Evolutionary conservation across 1,284 basidiomycete species (phyloP).

Genomic region (Cutaneotrichosporon dermatis): DNA sequence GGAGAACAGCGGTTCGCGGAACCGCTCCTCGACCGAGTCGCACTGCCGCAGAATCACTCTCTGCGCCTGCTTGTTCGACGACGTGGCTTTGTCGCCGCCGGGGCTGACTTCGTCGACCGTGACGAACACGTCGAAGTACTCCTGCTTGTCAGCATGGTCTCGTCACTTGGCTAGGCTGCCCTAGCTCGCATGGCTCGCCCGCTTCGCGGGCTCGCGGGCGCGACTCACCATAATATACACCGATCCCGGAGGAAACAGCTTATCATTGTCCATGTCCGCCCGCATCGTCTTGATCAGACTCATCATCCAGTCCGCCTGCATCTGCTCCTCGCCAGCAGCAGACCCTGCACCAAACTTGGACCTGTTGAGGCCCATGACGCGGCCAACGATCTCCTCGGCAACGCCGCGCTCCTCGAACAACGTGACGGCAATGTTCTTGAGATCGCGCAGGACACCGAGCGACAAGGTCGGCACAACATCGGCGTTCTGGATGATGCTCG

Average conservation of each 20-base stretch:
- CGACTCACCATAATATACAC: slow-evolving; percentile 39
- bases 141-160: slow-evolving; percentile 26
- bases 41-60: slow-evolving; percentile 50
- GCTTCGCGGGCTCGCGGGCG: too few relatives aligned
- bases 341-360: slow-evolving; percentile 17
- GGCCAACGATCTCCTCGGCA: slow-evolving; percentile 53
- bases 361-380: slow-evolving; percentile 43
- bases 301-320: slow-evolving; percentile 47
- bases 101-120: slow-evolving; percentile 20
- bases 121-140: slow-evolving; percentile 49
- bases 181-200: too few relatives aligned
- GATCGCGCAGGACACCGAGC: slow-evolving; percentile 52
- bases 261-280: slow-evolving; percentile 50
- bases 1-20: slow-evolving; percentile 49
- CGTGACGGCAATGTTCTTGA: slow-evolving; percentile 51
- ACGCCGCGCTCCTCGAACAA: slow-evolving; percentile 49
- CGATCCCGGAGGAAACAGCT: slow-evolving; percentile 48
- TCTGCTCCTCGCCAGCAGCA: slow-evolving; percentile 23
- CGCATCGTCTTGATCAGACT: slow-evolving; percentile 49
- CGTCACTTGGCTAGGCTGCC: too few relatives aligned
- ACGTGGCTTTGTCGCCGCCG: slow-evolving; percentile 1
- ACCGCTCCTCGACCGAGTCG: slow-evolving; percentile 51
- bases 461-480: slow-evolving; percentile 46
- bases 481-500: slow-evolving; percentile 49
- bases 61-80: slow-evolving; percentile 40